Base-by-base conservation (phyloP, 2,329 filamentous ascomycete species). In the Fusarium keratoplasticum region DNA sequence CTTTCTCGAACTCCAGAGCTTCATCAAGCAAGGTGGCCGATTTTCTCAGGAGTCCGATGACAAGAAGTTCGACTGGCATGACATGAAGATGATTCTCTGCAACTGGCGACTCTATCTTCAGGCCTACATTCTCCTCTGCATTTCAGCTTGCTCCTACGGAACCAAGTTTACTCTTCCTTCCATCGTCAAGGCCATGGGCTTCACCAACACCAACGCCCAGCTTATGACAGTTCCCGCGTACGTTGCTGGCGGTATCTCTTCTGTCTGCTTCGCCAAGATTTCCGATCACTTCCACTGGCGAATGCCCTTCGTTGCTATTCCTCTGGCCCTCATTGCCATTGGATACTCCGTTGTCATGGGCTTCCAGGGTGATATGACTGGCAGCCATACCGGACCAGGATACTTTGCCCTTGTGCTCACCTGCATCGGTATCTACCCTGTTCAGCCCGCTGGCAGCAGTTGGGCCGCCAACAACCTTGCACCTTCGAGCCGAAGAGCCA, bases 391-490 rank as follows among this genome's bases (percentile, higher is more conserved):
- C n/a, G 38, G 38, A 42, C 38, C 38, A 22, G 38, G 38, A 20
- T 42, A 42, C n/a, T 42, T 42, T 42, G 38, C 38, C 11, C 38
- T 42, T 42, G 38, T 42, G 10, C 38, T 42, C n/a, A 42, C 38
- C 6, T 42, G 38, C n/a, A 42, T 42, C n/a, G 38, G 38, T 13
- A 42, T 42, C 6, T 42, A 42, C 11, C 38, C 38, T 42, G 38
- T 42, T 2, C 38, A 42, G 6, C 38, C 38, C 6, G 38, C 38
- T 3, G 38, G 47, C 18, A 54, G 25, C 27, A 29, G 25, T 54
- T 54, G 47, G 47, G 65, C 65, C 3, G 50, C 47, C 14, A 68
- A 68, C 22, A 70, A 94, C 69, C 86, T 90, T n/a, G 92, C 79
- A 0, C 81, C 81, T 1, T 75, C 80, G 0, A 77, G 77, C 10